Conservation (phyloP, 495 filamentous ascomycete species). For the Lindgomyces ingoldianus region DNA sequence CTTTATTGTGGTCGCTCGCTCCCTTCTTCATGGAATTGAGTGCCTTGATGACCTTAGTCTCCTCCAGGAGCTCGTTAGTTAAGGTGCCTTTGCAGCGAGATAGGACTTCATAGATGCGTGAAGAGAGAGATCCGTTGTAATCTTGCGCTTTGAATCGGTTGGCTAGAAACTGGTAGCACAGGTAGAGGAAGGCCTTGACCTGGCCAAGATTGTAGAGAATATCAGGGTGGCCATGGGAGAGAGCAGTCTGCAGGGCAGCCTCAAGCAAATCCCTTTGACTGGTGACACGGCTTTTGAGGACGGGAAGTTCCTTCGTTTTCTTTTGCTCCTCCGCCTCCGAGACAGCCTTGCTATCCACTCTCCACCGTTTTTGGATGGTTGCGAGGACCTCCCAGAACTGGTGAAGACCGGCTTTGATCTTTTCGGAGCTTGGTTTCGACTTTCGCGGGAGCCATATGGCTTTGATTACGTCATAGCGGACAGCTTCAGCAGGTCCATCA, state of each 20-base stretch:
- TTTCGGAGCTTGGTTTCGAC: slow-evolving; percentile 47
- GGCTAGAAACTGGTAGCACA: slow-evolving; percentile 64
- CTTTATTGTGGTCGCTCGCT: slow-evolving; percentile 63
- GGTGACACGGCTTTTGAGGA: slow-evolving; percentile 53
- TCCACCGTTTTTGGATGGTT: slow-evolving; percentile 63
- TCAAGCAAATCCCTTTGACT: slow-evolving; percentile 61
- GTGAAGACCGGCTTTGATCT: slow-evolving; percentile 55
- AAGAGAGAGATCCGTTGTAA: slow-evolving; percentile 61
- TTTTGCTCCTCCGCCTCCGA: slow-evolving; percentile 58
- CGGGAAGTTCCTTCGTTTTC: slow-evolving; percentile 52
- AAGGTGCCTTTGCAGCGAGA: slow-evolving; percentile 60
- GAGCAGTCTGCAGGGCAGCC: slow-evolving; percentile 58
- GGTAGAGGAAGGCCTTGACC: slow-evolving; percentile 56
- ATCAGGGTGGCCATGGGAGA: slow-evolving; percentile 63
- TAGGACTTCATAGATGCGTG: slow-evolving; percentile 60
- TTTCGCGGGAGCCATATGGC: slow-evolving; percentile 66
- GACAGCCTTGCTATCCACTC: slow-evolving; percentile 58
- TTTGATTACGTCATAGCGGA: slow-evolving; percentile 63
- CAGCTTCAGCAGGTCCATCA: slow-evolving; percentile 55
- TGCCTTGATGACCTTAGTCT: slow-evolving; percentile 67
- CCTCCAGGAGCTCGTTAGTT: slow-evolving; percentile 61
- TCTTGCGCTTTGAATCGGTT: slow-evolving; percentile 68
- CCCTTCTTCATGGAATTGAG: slow-evolving; percentile 65
- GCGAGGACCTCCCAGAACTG: slow-evolving; percentile 64
- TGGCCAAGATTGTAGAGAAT: slow-evolving; percentile 65